Evolutionary conservation across 176 grass and related monocot genomes (phyloP).

Genomic region (Musa troglodytarum): DNA sequence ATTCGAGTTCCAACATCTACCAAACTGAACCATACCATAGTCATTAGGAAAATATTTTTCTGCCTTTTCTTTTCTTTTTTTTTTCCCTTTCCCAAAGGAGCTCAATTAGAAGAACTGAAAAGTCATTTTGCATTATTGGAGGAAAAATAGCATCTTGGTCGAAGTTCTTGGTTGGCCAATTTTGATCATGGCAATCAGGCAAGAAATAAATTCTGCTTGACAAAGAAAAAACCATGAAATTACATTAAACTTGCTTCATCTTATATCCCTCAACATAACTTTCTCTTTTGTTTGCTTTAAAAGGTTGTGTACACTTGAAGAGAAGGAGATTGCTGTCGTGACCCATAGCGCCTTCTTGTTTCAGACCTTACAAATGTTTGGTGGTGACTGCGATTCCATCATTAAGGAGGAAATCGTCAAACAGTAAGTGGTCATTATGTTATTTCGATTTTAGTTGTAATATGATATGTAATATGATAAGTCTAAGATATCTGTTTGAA

Average conservation of each 20-base stretch:
- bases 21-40: no score
- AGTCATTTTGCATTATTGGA: no score
- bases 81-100: no score
- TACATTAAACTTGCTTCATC: neutral
- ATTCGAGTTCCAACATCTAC: no score
- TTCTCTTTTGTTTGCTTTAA: neutral
- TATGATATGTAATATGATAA: no score
- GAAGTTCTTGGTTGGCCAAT: no score
- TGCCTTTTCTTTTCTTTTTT: no score
- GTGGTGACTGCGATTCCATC: constrained; percentile 52
- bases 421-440: constrained; percentile 36
- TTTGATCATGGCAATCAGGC: no score
- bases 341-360: constrained; percentile 66
- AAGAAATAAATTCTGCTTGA: neutral
- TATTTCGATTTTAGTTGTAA: neutral
- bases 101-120: no score
- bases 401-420: constrained; percentile 44
- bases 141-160: no score
- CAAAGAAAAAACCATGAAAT: neutral
- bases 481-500: no score
- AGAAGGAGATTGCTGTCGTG: constrained; percentile 77
- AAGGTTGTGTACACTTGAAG: constrained; percentile 87
- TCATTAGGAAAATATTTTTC: no score
- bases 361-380: constrained; percentile 48
- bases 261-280: neutral